These are phyloP conservation scores for Sclerotinia trifoliorum DNA, from an alignment of 2,329 filamentous ascomycete genomes.

Conservation along the genomic window DNA sequence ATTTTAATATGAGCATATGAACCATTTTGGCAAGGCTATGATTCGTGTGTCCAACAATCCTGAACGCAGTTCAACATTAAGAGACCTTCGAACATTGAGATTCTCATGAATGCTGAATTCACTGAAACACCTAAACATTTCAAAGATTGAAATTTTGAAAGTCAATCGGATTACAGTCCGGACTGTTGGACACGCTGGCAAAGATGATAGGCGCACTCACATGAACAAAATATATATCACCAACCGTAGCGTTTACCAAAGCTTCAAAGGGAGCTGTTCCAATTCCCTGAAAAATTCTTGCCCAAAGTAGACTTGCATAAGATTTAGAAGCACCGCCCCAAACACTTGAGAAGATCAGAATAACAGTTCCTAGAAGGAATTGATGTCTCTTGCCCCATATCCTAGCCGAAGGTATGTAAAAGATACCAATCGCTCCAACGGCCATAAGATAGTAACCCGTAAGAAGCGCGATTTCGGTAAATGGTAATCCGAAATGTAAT, in stretches of 20 bases:
- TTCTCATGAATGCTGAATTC: too few species aligned
- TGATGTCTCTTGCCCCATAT: conserved; percentile 92
- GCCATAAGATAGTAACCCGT: conserved; percentile 88
- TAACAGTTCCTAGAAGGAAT: conserved; percentile 73
- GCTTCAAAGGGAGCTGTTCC: conserved; percentile 87
- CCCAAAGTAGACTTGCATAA: conserved; percentile 72
- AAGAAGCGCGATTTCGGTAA: conserved; percentile 76
- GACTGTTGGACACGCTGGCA: too few species aligned
- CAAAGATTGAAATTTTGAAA: too few species aligned
- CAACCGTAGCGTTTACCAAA: conserved; percentile 82
- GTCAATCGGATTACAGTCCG: too few species aligned
- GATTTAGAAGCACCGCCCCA: conserved; percentile 71
- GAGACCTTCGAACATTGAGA: too few species aligned
- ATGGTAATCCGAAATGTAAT: conserved; percentile 60
- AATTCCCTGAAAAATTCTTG: conserved; percentile 81
- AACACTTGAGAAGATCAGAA: conserved; percentile 70
- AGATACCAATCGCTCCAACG: conserved; percentile 74
- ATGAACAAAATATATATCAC: conserved; percentile 88
- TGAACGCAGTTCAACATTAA: too few species aligned
- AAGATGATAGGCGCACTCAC: conserved; percentile 45
- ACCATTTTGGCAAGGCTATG: background rate
- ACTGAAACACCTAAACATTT: too few species aligned
- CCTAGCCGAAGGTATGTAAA: conserved; percentile 83
- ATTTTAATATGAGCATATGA: background rate
- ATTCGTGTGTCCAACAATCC: too few species aligned